Conservation (phyloP, 202 grass and related monocot genomes). For the Bolboschoenoplectus hybrid region DNA sequence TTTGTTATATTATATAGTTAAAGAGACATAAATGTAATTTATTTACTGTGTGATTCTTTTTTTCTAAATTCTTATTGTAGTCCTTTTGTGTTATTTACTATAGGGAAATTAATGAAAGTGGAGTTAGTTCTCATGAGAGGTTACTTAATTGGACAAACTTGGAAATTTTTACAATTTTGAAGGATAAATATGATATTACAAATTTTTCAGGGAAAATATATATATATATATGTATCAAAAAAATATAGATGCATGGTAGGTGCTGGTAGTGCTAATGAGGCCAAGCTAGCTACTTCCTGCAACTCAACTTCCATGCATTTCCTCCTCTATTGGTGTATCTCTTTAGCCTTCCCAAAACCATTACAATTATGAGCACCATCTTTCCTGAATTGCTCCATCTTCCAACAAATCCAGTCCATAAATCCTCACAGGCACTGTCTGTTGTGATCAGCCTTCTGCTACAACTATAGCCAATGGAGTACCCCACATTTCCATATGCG, state of each 20-base stretch:
- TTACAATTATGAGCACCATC: constrained; percentile 57
- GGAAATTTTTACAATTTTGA: no score
- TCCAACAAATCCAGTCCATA: constrained; percentile 50
- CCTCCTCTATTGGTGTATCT: constrained; percentile 58
- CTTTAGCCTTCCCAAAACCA: constrained; percentile 75
- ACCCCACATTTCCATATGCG: constrained; percentile 72
- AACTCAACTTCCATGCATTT: constrained; percentile 61
- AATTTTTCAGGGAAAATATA: no score
- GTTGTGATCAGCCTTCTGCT: constrained; percentile 37
- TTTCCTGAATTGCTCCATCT: constrained; percentile 63
- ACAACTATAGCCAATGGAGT: constrained; percentile 67
- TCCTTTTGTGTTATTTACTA: no score
- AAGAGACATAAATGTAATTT: no score
- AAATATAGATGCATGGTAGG: neutral
- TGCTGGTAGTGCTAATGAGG: neutral
- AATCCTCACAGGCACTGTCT: constrained; percentile 46
- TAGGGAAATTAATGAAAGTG: no score
- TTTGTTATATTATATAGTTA: no score
- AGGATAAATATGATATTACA: no score
- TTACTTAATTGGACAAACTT: no score
- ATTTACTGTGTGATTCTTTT: no score
- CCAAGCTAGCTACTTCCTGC: constrained; percentile 26
- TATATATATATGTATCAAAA: neutral
- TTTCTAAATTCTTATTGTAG: no score
- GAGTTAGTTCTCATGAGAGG: no score